Evolutionary conservation across 2,329 filamentous ascomycete species (phyloP).

Genomic region (Sporothrix euskadiensis): DNA sequence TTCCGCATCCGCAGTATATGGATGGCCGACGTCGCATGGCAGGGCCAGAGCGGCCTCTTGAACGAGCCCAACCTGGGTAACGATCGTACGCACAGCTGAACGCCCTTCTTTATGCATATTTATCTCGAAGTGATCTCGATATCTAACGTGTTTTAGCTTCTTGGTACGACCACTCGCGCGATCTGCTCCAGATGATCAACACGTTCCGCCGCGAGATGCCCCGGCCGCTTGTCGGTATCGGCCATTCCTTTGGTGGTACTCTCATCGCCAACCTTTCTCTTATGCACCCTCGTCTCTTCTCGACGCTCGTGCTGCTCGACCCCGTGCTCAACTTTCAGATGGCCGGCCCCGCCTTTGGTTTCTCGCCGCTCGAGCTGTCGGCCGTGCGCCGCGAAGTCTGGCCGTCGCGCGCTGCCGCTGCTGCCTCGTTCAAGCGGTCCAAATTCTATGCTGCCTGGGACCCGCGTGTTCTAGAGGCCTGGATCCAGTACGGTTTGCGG

Average conservation of each 20-base stretch:
- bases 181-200: slow-evolving; percentile 84
- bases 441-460: slow-evolving; percentile 86
- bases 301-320: slow-evolving; percentile 76
- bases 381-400: slow-evolving; percentile 75
- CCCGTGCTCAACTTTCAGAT: slow-evolving; percentile 72
- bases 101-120: neutral
- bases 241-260: slow-evolving; percentile 84
- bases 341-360: slow-evolving; percentile 41
- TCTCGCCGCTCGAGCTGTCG: slow-evolving; percentile 59
- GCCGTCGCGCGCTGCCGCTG: slow-evolving; percentile 72
- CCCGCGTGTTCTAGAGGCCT: slow-evolving; percentile 70
- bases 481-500: slow-evolving; percentile 74
- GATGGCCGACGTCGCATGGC: slow-evolving; percentile 86
- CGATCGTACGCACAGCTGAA: slow-evolving; percentile 64
- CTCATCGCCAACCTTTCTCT: slow-evolving; percentile 71
- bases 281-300: slow-evolving; percentile 78
- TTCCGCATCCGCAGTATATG: slow-evolving; percentile 79
- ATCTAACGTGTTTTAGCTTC: slow-evolving; percentile 55
- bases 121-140: neutral
- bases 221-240: slow-evolving; percentile 78
- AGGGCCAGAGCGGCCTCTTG: slow-evolving; percentile 74
- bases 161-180: slow-evolving; percentile 83
- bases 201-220: slow-evolving; percentile 76
- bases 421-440: slow-evolving; percentile 63
- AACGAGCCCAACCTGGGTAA: slow-evolving; percentile 78